Conservation (phyloP, 495 filamentous ascomycete species). For the Xylaria scruposa region DNA sequence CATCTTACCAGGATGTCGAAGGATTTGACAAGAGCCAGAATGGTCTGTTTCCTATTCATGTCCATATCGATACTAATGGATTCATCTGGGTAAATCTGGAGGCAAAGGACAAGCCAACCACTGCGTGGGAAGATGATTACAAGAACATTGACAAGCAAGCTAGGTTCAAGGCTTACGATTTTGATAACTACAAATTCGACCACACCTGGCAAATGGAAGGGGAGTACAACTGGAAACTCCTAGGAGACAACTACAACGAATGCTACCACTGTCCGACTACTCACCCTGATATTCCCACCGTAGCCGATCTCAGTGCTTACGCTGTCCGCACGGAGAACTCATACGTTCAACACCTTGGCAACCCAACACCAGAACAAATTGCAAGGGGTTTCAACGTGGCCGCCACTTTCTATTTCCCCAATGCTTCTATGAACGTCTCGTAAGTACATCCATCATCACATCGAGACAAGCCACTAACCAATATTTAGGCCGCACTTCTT, state of each 20-base stretch:
- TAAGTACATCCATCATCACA: conserved; percentile 42
- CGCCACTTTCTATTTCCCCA: conserved; percentile 56
- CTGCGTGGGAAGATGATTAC: conserved; percentile 53
- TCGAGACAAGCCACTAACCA: conserved; percentile 26
- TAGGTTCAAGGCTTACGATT: conserved; percentile 48
- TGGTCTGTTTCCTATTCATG: conserved; percentile 56
- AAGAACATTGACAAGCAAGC: conserved; percentile 46
- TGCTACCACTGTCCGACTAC: conserved; percentile 60
- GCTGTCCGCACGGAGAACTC: conserved; percentile 48
- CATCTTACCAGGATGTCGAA: conserved; percentile 58
- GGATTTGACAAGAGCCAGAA: conserved; percentile 64
- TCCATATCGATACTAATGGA: conserved; percentile 54
- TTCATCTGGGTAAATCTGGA: conserved; percentile 62
- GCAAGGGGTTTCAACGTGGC: conserved; percentile 39
- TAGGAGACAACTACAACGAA: conserved; percentile 59
- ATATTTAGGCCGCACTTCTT: conserved; percentile 51
- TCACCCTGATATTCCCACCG: conserved; percentile 53
- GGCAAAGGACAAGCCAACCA: conserved; percentile 47
- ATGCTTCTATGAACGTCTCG: conserved; percentile 53
- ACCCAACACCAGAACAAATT: conserved; percentile 44
- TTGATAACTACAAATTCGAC: conserved; percentile 56
- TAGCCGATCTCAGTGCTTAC: conserved; percentile 53
- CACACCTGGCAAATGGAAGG: conserved; percentile 55
- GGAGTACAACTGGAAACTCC: conserved; percentile 60
- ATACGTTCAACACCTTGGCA: conserved; percentile 52